phyloP scores from a whole-genome alignment of 257 asterid genomes.

The Solanum chilense region DNA sequence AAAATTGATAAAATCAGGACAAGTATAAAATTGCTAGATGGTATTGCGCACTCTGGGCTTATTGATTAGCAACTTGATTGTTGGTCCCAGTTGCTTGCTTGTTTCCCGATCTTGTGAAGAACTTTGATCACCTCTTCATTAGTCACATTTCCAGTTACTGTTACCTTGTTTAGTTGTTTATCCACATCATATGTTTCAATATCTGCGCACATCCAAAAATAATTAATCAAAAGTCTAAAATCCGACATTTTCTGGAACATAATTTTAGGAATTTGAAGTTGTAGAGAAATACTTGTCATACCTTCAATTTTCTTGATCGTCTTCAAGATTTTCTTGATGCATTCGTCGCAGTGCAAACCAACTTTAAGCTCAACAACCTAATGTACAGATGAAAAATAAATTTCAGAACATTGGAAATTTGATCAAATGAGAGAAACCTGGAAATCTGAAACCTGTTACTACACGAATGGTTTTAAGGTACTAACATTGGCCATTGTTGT shows the following conservation, averaged over 20 bases:
- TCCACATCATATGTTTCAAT: slow-evolving; percentile 75
- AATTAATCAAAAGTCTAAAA: background rate
- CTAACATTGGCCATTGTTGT: slow-evolving; percentile 57
- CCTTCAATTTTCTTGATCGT: slow-evolving; percentile 94
- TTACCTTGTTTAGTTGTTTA: slow-evolving; percentile 53
- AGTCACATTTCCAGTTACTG: slow-evolving; percentile 71
- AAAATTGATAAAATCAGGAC: too few relatives aligned
- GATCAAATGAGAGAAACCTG: background rate
- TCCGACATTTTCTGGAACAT: background rate
- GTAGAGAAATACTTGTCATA: background rate
- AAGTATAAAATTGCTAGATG: background rate
- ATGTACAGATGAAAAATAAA: background rate
- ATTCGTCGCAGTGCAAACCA: slow-evolving; percentile 78
- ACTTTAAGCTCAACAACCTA: slow-evolving; percentile 87
- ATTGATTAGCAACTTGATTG: background rate
- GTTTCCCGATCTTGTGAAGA: slow-evolving; percentile 72
- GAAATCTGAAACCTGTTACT: background rate
- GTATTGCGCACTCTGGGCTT: background rate
- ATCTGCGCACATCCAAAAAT: slow-evolving; percentile 28
- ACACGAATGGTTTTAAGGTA: background rate
- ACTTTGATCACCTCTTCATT: slow-evolving; percentile 50
- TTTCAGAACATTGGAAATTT: background rate
- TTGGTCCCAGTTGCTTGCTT: slow-evolving; percentile 49
- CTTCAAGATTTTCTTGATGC: slow-evolving; percentile 86
- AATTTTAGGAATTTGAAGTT: background rate